Conservation (phyloP, 2,329 filamentous ascomycete species). For the Alternaria gansuensis region DNA sequence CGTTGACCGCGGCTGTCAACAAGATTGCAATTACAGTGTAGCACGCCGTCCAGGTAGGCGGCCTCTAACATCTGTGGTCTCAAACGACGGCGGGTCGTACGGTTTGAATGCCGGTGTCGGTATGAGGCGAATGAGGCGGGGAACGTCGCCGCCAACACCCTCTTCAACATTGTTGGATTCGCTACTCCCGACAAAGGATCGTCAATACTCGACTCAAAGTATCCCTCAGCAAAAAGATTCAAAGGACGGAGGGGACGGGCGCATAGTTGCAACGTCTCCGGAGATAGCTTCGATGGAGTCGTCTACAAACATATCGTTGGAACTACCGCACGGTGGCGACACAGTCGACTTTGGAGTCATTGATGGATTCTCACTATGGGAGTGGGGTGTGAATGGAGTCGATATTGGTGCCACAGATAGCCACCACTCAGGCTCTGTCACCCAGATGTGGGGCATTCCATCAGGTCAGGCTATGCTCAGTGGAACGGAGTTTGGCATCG, state of each 20-base stretch:
- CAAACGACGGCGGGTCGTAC: not conserved
- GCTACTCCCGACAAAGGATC: not conserved
- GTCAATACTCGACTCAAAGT: conserved; percentile 2
- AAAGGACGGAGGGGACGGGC: not conserved
- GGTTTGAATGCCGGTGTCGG: not conserved
- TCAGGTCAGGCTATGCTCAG: not conserved
- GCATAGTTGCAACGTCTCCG: not conserved
- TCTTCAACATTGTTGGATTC: not conserved
- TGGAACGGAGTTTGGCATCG: not conserved
- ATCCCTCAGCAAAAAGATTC: not conserved
- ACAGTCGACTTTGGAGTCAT: not conserved
- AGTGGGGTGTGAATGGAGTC: not conserved
- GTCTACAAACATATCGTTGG: not conserved
- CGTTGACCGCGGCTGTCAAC: conserved; percentile 5
- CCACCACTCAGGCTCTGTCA: not conserved
- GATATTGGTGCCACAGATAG: not conserved
- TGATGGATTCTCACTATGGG: not conserved
- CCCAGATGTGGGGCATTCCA: not conserved
- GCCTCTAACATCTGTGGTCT: conserved; percentile 4
- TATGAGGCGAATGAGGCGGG: not conserved
- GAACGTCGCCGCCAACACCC: not conserved
- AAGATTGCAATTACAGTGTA: conserved; percentile 4
- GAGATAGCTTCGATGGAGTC: not conserved
- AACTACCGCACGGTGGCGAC: not conserved
- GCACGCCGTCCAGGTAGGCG: conserved; percentile 3